phyloP scores from a whole-genome alignment of 495 filamentous ascomycete genomes.

The Penicillium samsonianum region DNA sequence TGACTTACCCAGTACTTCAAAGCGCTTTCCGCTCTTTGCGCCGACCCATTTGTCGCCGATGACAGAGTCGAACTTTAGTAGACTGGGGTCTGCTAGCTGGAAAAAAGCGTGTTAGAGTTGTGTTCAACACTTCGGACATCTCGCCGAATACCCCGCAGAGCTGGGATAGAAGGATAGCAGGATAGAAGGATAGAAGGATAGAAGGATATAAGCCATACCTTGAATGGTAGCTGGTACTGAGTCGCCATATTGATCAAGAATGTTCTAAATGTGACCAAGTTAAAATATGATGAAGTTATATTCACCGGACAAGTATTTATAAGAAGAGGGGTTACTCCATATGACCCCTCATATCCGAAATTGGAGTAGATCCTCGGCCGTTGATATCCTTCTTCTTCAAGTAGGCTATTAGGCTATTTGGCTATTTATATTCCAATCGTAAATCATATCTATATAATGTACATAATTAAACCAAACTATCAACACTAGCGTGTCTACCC shows the following conservation, averaged over 20 bases:
- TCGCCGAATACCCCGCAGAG: conserved; percentile 16
- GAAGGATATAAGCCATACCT: conserved; percentile 27
- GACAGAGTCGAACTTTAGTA: conserved; percentile 62
- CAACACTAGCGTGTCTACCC: conserved; percentile 22
- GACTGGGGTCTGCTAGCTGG: conserved; percentile 57
- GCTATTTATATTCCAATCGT: background rate
- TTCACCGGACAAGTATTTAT: background rate
- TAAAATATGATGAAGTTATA: too few relatives aligned
- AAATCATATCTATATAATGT: conserved; percentile 9
- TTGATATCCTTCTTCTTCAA: background rate
- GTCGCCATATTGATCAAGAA: conserved; percentile 30
- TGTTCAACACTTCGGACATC: conserved; percentile 16
- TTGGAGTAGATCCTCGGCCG: conserved; percentile 1
- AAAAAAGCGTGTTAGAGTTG: background rate
- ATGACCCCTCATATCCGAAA: background rate
- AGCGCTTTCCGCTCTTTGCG: conserved; percentile 62
- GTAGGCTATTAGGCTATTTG: conserved; percentile 1
- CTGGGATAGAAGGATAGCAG: too few relatives aligned
- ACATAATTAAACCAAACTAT: conserved; percentile 26
- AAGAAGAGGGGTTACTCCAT: too few relatives aligned
- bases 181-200: too few relatives aligned
- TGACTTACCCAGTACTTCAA: conserved; percentile 62
- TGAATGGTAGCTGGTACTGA: conserved; percentile 43
- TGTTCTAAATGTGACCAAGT: background rate
- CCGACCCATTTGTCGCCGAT: conserved; percentile 64